Percentiles rank a stretch among this genome's conserved stretches.
Evolutionary conservation across 495 filamentous ascomycete species (phyloP).

Genomic region (Trichocladium uniseriatum): DNA sequence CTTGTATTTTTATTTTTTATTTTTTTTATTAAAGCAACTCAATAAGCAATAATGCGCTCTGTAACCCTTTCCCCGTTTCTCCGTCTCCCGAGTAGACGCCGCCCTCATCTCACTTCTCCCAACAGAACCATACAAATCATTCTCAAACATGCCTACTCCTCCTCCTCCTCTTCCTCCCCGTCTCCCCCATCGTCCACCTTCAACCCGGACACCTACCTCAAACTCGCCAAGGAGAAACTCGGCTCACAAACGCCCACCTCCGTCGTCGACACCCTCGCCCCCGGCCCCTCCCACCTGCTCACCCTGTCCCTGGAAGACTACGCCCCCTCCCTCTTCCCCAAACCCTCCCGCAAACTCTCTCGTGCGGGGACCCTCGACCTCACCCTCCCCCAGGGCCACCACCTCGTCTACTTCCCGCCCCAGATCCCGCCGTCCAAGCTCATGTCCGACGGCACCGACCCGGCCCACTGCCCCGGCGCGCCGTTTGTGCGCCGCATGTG

Average conservation of each 20-base stretch:
- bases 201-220: conserved; percentile 10
- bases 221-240: conserved; percentile 9
- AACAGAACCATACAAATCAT: background rate
- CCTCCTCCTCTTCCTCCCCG: background rate
- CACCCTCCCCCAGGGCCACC: conserved; percentile 53
- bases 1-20: no score
- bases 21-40: no score
- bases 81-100: no score
- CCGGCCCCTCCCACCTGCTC: conserved; percentile 56
- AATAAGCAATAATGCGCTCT: background rate
- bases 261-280: conserved; percentile 55
- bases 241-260: conserved; percentile 43
- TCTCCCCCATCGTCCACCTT: conserved; percentile 1
- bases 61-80: background rate
- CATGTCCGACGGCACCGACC: conserved; percentile 63
- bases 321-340: conserved; percentile 28
- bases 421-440: conserved; percentile 45
- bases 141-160: background rate
- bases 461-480: conserved; percentile 52
- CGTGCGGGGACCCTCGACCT: conserved; percentile 1
- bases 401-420: conserved; percentile 65
- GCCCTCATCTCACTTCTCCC: no score
- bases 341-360: background rate
- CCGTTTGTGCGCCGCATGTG: conserved; percentile 68
- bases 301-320: conserved; percentile 52